Conservation (phyloP, 139 green algal genomes). For the Chlorella sorokiniana region DNA sequence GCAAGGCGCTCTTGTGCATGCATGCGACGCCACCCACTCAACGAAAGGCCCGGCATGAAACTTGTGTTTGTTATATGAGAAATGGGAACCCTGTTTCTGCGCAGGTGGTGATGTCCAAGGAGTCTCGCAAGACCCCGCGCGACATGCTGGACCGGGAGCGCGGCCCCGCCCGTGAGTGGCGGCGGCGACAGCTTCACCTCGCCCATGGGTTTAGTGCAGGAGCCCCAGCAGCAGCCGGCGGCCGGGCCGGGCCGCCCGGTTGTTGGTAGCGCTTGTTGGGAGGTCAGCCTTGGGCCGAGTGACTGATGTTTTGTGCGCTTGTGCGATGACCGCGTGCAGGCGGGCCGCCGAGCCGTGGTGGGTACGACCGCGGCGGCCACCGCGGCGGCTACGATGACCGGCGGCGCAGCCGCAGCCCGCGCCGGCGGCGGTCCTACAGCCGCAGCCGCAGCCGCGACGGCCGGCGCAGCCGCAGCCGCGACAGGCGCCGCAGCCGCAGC, state of each 20-base stretch:
- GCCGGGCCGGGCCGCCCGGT: too few species aligned
- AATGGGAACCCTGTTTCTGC: too few species aligned
- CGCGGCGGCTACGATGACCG: background rate
- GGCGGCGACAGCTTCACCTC: too few species aligned
- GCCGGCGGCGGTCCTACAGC: background rate
- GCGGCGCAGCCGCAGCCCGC: slow-evolving; percentile 4
- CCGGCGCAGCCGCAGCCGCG: slow-evolving; percentile 10
- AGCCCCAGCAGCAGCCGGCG: too few species aligned
- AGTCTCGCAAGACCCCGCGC: slow-evolving; percentile 77
- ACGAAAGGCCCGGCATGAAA: too few species aligned
- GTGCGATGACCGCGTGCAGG: background rate
- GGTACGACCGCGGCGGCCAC: background rate
- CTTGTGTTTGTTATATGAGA: too few species aligned
- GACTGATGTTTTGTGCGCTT: too few species aligned
- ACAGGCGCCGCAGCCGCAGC: background rate
- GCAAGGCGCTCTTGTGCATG: background rate
- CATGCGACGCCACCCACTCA: too few species aligned
- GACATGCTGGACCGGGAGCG: slow-evolving; percentile 66
- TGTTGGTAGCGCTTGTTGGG: too few species aligned
- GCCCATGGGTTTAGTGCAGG: too few species aligned
- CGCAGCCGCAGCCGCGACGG: slow-evolving; percentile 18
- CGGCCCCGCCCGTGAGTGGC: background rate
- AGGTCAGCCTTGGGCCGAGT: too few species aligned
- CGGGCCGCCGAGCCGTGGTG: background rate
- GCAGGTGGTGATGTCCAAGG: slow-evolving; percentile 63